Conservation (phyloP, 139 green algal genomes). For the Tetraselmis chui region DNA sequence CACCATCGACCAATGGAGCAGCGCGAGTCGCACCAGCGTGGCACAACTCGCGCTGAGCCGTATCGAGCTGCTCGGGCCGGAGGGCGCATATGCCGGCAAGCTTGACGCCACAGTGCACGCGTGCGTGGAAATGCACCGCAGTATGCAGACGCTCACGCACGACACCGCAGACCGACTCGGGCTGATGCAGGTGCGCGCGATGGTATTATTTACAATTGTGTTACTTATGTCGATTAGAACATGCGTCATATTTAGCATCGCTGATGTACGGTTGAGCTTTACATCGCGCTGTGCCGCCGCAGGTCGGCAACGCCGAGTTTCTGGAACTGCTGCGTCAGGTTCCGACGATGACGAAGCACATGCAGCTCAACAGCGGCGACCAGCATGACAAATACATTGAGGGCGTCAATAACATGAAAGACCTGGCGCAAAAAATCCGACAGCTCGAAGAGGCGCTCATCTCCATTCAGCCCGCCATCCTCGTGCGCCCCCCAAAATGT, state of each 20-base stretch:
- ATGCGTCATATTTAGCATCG: too few species aligned
- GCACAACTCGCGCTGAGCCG: background rate
- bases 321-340: background rate
- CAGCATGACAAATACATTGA: background rate
- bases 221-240: too few species aligned
- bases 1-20: background rate
- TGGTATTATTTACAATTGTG: too few species aligned
- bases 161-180: too few species aligned
- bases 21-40: background rate
- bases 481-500: background rate
- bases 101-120: background rate
- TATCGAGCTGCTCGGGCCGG: background rate
- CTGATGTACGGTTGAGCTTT: too few species aligned
- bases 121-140: background rate
- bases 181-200: too few species aligned
- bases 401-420: background rate
- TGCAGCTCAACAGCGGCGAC: background rate
- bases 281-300: too few species aligned
- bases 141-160: background rate
- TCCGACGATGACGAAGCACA: background rate
- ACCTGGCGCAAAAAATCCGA: background rate
- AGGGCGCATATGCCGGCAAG: background rate
- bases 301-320: background rate
- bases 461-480: background rate
- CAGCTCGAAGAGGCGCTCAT: background rate